Evolutionary conservation across 2,329 filamentous ascomycete species (phyloP), one percentile per base, ranked within the genome.

Genomic region (Cercospora sp.): DNA sequence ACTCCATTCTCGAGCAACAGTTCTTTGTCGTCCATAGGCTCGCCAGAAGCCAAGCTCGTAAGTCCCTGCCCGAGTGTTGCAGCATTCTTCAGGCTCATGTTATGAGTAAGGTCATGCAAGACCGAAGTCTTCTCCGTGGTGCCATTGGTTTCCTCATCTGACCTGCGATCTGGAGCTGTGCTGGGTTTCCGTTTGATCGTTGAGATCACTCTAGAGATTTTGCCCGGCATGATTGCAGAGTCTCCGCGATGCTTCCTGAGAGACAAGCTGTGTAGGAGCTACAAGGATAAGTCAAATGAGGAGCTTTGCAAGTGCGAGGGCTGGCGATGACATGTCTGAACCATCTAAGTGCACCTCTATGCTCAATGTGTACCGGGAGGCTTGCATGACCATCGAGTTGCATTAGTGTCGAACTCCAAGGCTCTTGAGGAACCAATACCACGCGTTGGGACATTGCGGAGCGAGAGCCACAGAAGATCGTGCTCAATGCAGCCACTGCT

Each of bases 1-100:
- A 87, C 84, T 18, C 83, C 84, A 76, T 86, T 77, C 70, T 87
- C 85, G 21, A 85, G 80, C 65, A 84, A 66, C 5, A 82, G 74
- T 34, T 84, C 77, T 71, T 84, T 84, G 72, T 84, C 82, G 69
- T 84, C 77, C 66, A 84, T 66, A 5, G 82, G 82, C 55, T 82
- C 79, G n/a, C 82, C 82, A 18, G 80, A 79, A 2, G 81, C 81
- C 45, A 84, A 72, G 2, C 79, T 80, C 4, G 79, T 79, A 49
- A 84, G 75, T 40, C 80, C 82, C 65, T 80, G 75, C 2, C 77
- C 77, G 26, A 83, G 71, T 5, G 80, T 81, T 66, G 74, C 75
- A 16, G 77, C 77, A 68, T 82, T 78, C 65, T 82, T 82, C 53
- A 80, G 57, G 21, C 75, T 77, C 58, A 82, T 71, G 24, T 61